These are phyloP conservation scores for Paxillus involutus DNA, from an alignment of 768 basidiomycete species.

Conservation along the genomic window DNA sequence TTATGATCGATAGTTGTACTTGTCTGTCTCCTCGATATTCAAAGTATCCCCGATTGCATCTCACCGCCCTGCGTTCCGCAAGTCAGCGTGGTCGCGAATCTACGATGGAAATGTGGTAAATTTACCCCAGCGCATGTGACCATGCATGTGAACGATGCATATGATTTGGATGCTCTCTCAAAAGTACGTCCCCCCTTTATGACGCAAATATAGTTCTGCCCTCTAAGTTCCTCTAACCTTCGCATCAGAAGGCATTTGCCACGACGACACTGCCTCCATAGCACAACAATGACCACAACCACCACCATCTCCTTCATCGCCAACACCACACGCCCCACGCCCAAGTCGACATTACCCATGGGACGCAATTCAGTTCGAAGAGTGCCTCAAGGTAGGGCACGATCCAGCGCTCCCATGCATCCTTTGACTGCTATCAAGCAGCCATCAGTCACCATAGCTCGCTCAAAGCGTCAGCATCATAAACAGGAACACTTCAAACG, in stretches of 20 bases:
- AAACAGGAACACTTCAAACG: conserved; percentile 21
- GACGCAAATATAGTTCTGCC: too few relatives aligned
- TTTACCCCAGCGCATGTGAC: too few relatives aligned
- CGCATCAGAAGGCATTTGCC: too few relatives aligned
- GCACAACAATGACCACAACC: conserved; percentile 1
- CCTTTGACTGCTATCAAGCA: conserved; percentile 27
- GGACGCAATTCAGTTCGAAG: conserved; percentile 19
- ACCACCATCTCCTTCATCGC: background rate
- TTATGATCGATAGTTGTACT: background rate
- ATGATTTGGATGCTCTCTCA: too few relatives aligned
- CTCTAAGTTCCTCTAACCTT: too few relatives aligned
- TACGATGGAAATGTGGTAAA: too few relatives aligned
- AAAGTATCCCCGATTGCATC: background rate
- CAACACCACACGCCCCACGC: background rate
- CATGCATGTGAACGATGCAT: too few relatives aligned
- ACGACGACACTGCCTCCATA: background rate
- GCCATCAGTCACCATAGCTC: conserved; percentile 9
- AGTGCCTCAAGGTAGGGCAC: conserved; percentile 28
- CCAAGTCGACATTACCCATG: conserved; percentile 9
- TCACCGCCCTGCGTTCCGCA: background rate
- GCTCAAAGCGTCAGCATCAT: conserved; percentile 19
- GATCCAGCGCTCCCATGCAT: conserved; percentile 21
- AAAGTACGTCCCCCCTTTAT: too few relatives aligned
- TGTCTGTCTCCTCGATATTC: background rate
- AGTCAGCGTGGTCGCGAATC: background rate